These are phyloP conservation scores for Melampsora americana DNA, from an alignment of 1,284 basidiomycete genomes.

Conservation along the genomic window DNA sequence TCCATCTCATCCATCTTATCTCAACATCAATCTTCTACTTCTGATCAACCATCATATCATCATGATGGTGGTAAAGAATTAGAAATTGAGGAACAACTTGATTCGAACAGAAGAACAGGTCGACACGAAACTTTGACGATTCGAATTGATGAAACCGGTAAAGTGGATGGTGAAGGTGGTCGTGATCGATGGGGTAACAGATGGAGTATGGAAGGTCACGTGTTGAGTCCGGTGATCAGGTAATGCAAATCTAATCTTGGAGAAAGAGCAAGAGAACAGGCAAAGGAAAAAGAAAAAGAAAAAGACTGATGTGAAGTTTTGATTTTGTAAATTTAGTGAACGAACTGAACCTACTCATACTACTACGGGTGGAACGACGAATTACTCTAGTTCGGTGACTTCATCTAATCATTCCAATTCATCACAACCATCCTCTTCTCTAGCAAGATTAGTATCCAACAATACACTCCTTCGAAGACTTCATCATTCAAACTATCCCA, in stretches of 20 bases:
- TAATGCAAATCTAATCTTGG: too few relatives aligned
- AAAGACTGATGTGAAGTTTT: too few relatives aligned
- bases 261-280: too few relatives aligned
- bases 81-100: conserved; percentile 27
- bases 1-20: background rate
- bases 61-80: conserved; percentile 11
- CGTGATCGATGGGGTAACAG: conserved; percentile 37
- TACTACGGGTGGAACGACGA: background rate
- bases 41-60: background rate
- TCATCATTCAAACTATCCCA: too few relatives aligned
- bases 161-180: background rate
- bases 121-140: conserved; percentile 16
- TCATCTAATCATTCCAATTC: too few relatives aligned
- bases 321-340: conserved; percentile 20
- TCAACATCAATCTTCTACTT: conserved; percentile 1
- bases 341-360: conserved; percentile 39
- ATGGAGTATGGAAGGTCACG: conserved; percentile 38
- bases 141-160: background rate
- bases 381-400: too few relatives aligned
- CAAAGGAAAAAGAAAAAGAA: too few relatives aligned
- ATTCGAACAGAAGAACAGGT: conserved; percentile 19
- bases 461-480: too few relatives aligned
- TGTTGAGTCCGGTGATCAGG: conserved; percentile 40
- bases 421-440: too few relatives aligned
- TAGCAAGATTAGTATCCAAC: too few relatives aligned